These are phyloP conservation scores for Populus euphratica DNA, from an alignment of 345 rosid species.

Conservation along the genomic window DNA sequence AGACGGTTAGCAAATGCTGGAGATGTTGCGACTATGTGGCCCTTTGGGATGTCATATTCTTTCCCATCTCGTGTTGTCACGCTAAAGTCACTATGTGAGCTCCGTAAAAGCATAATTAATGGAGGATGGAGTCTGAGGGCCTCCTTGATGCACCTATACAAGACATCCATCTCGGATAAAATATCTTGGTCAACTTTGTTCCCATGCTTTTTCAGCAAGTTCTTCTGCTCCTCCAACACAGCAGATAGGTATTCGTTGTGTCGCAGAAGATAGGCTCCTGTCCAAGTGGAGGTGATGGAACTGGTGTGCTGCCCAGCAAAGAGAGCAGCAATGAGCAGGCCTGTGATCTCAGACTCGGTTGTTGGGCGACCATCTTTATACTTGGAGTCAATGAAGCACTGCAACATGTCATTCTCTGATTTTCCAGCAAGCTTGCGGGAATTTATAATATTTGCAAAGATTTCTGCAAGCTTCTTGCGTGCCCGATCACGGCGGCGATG, in stretches of 20 bases:
- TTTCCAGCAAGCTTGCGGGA: conserved; percentile 68
- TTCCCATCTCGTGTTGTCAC: conserved; percentile 78
- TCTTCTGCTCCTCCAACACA: conserved; percentile 75
- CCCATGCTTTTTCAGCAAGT: conserved; percentile 67
- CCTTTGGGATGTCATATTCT: conserved; percentile 85
- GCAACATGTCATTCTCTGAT: conserved; percentile 90
- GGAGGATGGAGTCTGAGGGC: conserved; percentile 97
- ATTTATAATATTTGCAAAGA: conserved; percentile 68
- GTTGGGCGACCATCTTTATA: conserved; percentile 89
- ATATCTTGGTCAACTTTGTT: conserved; percentile 82
- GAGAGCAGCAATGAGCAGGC: conserved; percentile 92
- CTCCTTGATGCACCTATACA: conserved; percentile 90
- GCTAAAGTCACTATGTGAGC: conserved; percentile 76
- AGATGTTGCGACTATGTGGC: conserved; percentile 89
- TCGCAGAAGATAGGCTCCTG: conserved; percentile 81
- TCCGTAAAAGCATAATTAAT: conserved; percentile 77
- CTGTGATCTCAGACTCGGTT: conserved; percentile 81
- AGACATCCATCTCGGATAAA: conserved; percentile 85
- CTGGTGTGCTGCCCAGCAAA: conserved; percentile 99
- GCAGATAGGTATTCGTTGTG: conserved; percentile 55
- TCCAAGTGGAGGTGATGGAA: conserved; percentile 97
- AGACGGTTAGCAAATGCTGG: conserved; percentile 97
- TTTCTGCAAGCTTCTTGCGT: conserved; percentile 70
- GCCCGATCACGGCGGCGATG: conserved; percentile 90
- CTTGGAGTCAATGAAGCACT: conserved; percentile 92